These are phyloP conservation scores for Periconia digitata DNA, from an alignment of 2,329 filamentous ascomycete genomes.

Conservation along the genomic window DNA sequence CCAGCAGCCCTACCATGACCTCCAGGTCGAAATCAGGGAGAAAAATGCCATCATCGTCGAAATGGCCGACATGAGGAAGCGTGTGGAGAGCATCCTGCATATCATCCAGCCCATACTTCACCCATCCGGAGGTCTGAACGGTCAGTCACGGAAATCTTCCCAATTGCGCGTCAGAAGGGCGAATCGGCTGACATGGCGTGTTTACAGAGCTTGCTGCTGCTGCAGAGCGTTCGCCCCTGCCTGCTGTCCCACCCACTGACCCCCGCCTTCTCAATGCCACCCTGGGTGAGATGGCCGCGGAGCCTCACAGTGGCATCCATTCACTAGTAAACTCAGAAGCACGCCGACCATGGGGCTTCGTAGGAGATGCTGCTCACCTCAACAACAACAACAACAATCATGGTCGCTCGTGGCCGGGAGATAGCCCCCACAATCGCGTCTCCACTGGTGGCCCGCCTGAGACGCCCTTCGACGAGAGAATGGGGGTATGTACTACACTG, in stretches of 20 bases:
- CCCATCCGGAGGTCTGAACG: constrained; percentile 45
- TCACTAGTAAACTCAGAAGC: constrained; percentile 29
- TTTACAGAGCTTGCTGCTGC: constrained; percentile 49
- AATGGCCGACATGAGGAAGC: constrained; percentile 74
- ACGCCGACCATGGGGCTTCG: constrained; percentile 34
- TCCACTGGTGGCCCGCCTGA: constrained; percentile 19
- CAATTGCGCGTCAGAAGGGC: neutral
- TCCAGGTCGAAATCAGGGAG: constrained; percentile 72
- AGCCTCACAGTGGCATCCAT: constrained; percentile 24
- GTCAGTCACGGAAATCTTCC: constrained; percentile 36
- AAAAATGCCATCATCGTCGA: constrained; percentile 78
- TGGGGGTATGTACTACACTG: too few relatives aligned
- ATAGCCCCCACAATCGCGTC: constrained; percentile 45
- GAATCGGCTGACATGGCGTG: neutral
- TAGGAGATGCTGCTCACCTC: constrained; percentile 27
- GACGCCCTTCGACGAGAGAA: constrained; percentile 56
- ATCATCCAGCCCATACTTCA: constrained; percentile 63
- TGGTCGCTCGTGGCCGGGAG: constrained; percentile 37
- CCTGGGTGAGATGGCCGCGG: constrained; percentile 22
- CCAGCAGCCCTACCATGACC: constrained; percentile 80
- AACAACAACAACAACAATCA: constrained; percentile 36
- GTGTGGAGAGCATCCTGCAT: constrained; percentile 65
- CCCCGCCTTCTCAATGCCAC: constrained; percentile 25
- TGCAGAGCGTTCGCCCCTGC: constrained; percentile 49
- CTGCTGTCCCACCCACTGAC: constrained; percentile 24